Evolutionary conservation across 2,329 filamentous ascomycete species (phyloP).

Genomic region (Aspergillus arachidicola): DNA sequence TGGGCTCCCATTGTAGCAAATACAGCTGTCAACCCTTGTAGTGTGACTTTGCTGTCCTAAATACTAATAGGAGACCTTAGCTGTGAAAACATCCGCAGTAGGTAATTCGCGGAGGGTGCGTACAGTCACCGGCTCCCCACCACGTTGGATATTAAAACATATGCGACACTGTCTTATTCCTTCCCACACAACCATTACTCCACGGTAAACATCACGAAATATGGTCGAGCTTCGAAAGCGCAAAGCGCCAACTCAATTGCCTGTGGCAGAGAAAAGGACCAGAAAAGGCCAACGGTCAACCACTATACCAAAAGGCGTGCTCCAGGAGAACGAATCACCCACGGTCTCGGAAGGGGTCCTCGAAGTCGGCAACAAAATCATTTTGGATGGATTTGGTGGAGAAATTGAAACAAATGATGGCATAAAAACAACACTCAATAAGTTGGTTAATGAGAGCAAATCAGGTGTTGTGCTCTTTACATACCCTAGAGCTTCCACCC

Average conservation of each 20-base stretch:
- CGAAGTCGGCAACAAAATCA: conserved; percentile 55
- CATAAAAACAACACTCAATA: conserved; percentile 74
- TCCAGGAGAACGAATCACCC: conserved; percentile 30
- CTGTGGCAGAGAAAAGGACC: conserved; percentile 36
- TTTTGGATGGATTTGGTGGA: conserved; percentile 60
- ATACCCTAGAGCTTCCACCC: conserved; percentile 92
- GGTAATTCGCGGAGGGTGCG: background rate
- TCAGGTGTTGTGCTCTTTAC: conserved; percentile 89
- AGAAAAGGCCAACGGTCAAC: conserved; percentile 29
- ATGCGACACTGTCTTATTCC: background rate
- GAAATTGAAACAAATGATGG: conserved; percentile 87
- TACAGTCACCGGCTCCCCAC: background rate
- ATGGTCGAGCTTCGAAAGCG: conserved; percentile 65
- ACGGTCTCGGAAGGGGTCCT: conserved; percentile 23
- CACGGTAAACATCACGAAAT: conserved; percentile 1
- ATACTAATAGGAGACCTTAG: background rate
- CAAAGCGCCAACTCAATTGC: conserved; percentile 55
- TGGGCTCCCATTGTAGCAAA: background rate
- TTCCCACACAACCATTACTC: background rate
- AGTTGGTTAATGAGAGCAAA: conserved; percentile 80
- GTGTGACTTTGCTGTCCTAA: background rate
- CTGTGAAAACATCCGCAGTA: background rate
- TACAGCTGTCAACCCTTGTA: background rate
- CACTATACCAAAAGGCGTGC: conserved; percentile 33
- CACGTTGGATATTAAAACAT: background rate